These are phyloP conservation scores for Talinum fruticosum DNA, from an alignment of 148 eudicot species.

Conservation along the genomic window DNA sequence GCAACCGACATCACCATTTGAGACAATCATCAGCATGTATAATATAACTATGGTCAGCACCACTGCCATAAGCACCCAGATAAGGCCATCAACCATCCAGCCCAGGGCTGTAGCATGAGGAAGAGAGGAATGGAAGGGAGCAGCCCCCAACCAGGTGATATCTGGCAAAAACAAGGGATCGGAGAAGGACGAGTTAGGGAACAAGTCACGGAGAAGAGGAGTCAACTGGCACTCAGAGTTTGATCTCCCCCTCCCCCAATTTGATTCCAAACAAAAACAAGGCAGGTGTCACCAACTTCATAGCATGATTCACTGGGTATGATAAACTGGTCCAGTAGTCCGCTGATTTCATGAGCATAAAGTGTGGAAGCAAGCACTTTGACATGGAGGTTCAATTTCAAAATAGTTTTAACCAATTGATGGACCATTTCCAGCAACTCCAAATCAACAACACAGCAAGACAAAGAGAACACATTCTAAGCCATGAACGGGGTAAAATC, in stretches of 20 bases:
- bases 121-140: background rate
- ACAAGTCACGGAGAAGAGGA: background rate
- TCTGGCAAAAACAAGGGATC: background rate
- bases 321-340: no score
- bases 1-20: background rate
- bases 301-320: background rate
- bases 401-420: background rate
- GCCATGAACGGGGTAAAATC: background rate
- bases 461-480: background rate
- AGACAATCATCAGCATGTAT: background rate
- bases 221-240: background rate
- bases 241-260: background rate
- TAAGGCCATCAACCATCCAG: no score
- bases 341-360: background rate
- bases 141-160: background rate
- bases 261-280: background rate
- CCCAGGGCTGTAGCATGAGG: no score
- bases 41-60: background rate
- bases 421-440: background rate
- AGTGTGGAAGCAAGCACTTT: background rate
- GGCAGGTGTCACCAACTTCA: background rate
- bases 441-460: background rate
- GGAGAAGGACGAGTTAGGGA: background rate
- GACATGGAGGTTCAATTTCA: background rate
- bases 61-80: background rate